Evolutionary conservation across 371 early-diverging fungal genomes (phyloP), one percentile per base, ranked within the genome.

Genomic region (Cokeromyces recurvatus): DNA sequence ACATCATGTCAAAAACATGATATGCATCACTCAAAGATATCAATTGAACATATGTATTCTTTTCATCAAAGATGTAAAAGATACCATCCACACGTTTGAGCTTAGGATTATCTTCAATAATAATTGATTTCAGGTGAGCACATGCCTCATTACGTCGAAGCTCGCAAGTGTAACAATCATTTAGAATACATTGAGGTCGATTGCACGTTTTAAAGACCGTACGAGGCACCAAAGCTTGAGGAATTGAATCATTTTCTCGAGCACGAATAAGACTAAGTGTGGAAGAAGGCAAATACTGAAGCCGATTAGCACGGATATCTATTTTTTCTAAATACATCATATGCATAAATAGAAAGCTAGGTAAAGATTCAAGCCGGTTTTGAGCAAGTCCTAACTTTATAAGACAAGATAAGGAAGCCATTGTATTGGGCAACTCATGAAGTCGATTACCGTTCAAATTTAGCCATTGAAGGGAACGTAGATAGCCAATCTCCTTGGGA

Each of bases 311-410:
- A 7, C 80, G 64, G 22, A 74, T 55, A 50, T 80, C 80, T 32
- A 80, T 27, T 25, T 80, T 80, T 41, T 63, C 59, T 11, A 80
- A 47, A 4, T 56, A 20, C 1, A 35, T 48, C 29, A 77, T 58
- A 2, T 59, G 51, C 0, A 64, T 50, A 29, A 78, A 51, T 16
- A 68, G 24, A 5, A 57, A 51, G 1, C 57, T 51, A 0, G 88
- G 88, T 1, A 88, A 55, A 0, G 57, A 49, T n/a, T 52, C 46
- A 3, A 88, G 51, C 9, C 61, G 46, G 61, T 88, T 88, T 48
- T 79, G 79, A 6, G 82, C 88, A 22, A 88, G 55, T 1, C 85
- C 86, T 32, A 86, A 62, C 53, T 85, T 85, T 41, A 84, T 81
- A 1, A 88, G 58, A 10, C 61, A 60, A 11, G 52, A 55, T 41